Conservation (phyloP, 257 asterid species). For the Haberlea rhodopensis region DNA sequence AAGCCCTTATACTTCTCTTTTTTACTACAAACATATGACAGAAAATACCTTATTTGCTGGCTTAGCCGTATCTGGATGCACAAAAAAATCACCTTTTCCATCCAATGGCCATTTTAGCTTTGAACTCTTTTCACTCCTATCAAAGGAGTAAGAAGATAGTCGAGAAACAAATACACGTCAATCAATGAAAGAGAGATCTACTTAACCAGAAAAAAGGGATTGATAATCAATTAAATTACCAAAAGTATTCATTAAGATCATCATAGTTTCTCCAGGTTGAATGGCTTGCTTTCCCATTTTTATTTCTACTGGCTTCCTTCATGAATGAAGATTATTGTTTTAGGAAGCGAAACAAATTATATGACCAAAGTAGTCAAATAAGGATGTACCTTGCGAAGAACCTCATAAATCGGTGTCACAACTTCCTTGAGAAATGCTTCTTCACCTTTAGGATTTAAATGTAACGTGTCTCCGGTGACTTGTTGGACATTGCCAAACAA, state of each 20-base stretch:
- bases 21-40: slow-evolving; percentile 15
- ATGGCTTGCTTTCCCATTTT: slow-evolving; percentile 88
- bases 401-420: slow-evolving; percentile 84
- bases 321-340: slow-evolving; percentile 40
- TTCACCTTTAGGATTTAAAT: slow-evolving; percentile 55
- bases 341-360: slow-evolving; percentile 21
- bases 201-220: slow-evolving; percentile 19
- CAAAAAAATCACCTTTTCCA: slow-evolving; percentile 65
- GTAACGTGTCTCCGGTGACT: slow-evolving; percentile 71
- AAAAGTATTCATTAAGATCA: slow-evolving; percentile 92
- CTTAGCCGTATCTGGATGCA: slow-evolving; percentile 54
- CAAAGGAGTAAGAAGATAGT: slow-evolving; percentile 24
- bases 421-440: slow-evolving; percentile 80
- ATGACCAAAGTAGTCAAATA: slow-evolving; percentile 14
- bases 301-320: slow-evolving; percentile 92
- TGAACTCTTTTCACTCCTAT: slow-evolving; percentile 74
- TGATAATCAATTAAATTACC: slow-evolving; percentile 50
- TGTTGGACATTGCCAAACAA: slow-evolving; percentile 57
- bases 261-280: slow-evolving; percentile 97
- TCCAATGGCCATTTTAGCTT: slow-evolving; percentile 95
- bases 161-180: slow-evolving; percentile 10
- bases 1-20: slow-evolving; percentile 13
- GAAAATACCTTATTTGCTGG: slow-evolving; percentile 39
- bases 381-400: slow-evolving; percentile 63
- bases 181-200: slow-evolving; percentile 8